Base-by-base conservation (phyloP, 768 basidiomycete genomes). In the Strobilomyces confusus region DNA sequence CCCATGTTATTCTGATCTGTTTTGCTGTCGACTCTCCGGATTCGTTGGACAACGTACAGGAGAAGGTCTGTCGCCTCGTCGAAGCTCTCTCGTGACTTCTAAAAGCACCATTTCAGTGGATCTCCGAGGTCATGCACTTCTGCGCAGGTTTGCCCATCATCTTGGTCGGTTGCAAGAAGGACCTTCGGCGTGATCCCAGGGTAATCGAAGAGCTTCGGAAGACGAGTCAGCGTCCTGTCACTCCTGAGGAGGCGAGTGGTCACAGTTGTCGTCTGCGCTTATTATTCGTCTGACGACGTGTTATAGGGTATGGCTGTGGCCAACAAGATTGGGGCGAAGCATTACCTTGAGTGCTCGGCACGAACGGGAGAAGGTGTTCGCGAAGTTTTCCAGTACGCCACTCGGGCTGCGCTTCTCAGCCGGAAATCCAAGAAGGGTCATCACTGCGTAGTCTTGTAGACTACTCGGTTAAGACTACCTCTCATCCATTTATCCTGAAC, bases 1-100 rank as follows among this genome's bases (percentile, higher is more conserved):
- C 93, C n/a, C 95, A 99, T 71, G 95, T 99, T 73, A 98, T 99
- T 77, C 83, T 98, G 62, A 97, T 99, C 75, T 98, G 95, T 73
- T 99, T 97, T 72, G 94, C 97, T 40, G 86, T 98, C 62, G 97
- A 99, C 79, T 93, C 90, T 48, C 95, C 95, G 32, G 95, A 98
- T 72, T 98, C 95, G 45, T 80, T 99, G 59, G 97, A 97, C 75
- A 99, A 99, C 83, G 97, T 99, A 29, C 94, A 98, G 79, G 97
- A 99, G 79, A 98, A 98, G 90, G 97, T 90, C 38, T 55, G 84
- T 78, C 32, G 26, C 41, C 22, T 51, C 30, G 4, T 26, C 53
- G 44, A 38, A 25, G 20, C 5, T 49, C 23, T 49, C 53, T 34
- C 29, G 44, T 56, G 23, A 36, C 44, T 51, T 11, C 44, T 60